A percentile compares a stretch with the other conserved stretches of the same genome.
Evolutionary conservation across 2,329 filamentous ascomycete species (phyloP).

Genomic region (Aureobasidium zeae): DNA sequence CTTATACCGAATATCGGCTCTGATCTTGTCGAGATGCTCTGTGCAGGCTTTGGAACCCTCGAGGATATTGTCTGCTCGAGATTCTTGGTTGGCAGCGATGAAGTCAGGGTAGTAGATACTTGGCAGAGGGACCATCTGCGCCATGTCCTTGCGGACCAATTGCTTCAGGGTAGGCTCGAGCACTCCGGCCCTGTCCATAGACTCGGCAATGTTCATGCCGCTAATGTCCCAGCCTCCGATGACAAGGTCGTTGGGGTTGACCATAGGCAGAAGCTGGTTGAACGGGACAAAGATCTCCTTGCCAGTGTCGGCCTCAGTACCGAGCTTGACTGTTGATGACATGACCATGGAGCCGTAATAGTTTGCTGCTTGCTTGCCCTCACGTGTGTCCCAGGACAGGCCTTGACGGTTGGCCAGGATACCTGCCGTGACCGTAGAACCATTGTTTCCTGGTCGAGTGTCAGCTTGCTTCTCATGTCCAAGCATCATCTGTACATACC

Average conservation of each 20-base stretch:
- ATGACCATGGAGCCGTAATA: constrained; percentile 98
- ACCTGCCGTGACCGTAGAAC: constrained; percentile 90
- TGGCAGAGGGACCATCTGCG: constrained; percentile 74
- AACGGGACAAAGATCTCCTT: constrained; percentile 95
- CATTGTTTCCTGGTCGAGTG: constrained; percentile 71
- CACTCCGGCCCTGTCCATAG: constrained; percentile 93
- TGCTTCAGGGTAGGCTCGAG: constrained; percentile 91
- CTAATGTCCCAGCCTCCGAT: constrained; percentile 98
- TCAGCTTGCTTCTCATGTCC: too few relatives aligned
- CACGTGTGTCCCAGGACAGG: constrained; percentile 86
- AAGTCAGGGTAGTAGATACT: constrained; percentile 99
- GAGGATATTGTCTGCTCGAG: constrained; percentile 84
- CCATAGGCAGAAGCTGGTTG: constrained; percentile 88
- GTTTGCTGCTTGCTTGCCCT: constrained; percentile 76
- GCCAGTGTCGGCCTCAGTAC: constrained; percentile 71
- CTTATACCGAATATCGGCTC: constrained; percentile 76
- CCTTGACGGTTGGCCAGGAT: constrained; percentile 89
- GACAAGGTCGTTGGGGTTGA: constrained; percentile 90
- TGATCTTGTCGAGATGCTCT: constrained; percentile 86
- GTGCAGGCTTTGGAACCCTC: constrained; percentile 73
- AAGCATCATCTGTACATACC: constrained; percentile 48
- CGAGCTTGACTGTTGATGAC: constrained; percentile 94
- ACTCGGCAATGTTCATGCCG: constrained; percentile 72
- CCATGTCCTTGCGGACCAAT: constrained; percentile 88
- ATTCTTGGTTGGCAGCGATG: constrained; percentile 97